Evolutionary conservation across 2,329 filamentous ascomycete species (phyloP).

Genomic region (Xylariaceae sp.): DNA sequence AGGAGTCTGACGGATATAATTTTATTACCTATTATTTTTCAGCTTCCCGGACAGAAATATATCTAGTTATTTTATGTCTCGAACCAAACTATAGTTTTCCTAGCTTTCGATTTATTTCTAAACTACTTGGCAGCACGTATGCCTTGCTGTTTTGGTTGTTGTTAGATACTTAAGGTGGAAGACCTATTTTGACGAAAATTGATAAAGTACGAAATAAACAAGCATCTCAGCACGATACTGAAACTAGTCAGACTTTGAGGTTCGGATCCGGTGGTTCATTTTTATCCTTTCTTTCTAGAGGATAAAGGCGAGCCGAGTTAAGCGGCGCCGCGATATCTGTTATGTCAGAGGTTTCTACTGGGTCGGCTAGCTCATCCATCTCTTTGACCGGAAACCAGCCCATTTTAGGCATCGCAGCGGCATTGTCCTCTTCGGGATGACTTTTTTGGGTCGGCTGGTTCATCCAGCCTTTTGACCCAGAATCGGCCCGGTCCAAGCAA

Average conservation of each 20-base stretch:
- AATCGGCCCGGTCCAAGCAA: background rate
- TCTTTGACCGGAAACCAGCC: no score
- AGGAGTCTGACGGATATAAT: no score
- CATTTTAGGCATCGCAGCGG: background rate
- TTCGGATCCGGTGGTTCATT: no score
- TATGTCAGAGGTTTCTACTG: no score
- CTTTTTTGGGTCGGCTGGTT: background rate
- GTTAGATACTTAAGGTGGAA: background rate
- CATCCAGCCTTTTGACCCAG: background rate
- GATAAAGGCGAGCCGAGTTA: no score
- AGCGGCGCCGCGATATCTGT: no score
- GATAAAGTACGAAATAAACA: no score
- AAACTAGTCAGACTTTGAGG: background rate
- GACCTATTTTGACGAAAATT: no score
- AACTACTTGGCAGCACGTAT: background rate
- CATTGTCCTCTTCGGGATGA: background rate
- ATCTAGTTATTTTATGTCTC: background rate
- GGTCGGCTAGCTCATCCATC: no score
- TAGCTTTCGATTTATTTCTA: background rate
- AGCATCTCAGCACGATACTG: background rate
- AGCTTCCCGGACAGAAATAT: background rate
- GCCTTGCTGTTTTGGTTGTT: background rate
- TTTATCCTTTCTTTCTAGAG: no score
- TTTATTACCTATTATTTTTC: background rate
- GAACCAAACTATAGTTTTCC: background rate